phyloP scores from a whole-genome alignment of 1,139 yeast genomes.

The Suhomyces taliae region DNA sequence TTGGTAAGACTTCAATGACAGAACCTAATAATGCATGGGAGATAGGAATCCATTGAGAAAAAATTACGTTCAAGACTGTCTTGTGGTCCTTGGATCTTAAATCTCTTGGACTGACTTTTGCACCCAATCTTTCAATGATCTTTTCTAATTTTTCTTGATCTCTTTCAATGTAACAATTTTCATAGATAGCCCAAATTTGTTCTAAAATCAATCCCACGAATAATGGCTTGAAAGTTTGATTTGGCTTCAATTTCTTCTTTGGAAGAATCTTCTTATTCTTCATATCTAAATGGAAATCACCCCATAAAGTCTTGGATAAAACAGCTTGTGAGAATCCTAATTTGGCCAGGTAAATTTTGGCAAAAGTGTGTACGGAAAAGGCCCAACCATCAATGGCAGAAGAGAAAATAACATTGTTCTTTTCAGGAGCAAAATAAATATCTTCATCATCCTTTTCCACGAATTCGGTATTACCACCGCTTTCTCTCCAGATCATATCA shows the following conservation, averaged over 20 bases:
- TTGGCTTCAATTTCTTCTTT: constrained; percentile 53
- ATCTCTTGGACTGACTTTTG: constrained; percentile 74
- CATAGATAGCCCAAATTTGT: constrained; percentile 90
- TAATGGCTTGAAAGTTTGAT: constrained; percentile 64
- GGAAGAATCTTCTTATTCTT: constrained; percentile 80
- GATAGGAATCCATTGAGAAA: constrained; percentile 94
- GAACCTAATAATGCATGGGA: constrained; percentile 82
- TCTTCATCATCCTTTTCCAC: constrained; percentile 81
- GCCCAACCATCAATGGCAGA: constrained; percentile 99
- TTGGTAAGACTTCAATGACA: constrained; percentile 82
- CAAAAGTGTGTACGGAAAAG: constrained; percentile 83
- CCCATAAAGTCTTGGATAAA: constrained; percentile 91
- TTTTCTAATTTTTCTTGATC: constrained; percentile 73
- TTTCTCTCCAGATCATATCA: constrained; percentile 80
- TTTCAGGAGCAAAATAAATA: constrained; percentile 84
- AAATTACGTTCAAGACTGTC: constrained; percentile 60
- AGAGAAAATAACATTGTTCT: constrained; percentile 89
- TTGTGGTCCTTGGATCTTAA: constrained; percentile 76
- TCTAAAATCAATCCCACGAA: constrained; percentile 88
- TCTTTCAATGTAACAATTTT: constrained; percentile 62
- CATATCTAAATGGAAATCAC: constrained; percentile 86
- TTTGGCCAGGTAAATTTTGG: constrained; percentile 81
- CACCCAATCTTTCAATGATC: constrained; percentile 67
- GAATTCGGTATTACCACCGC: constrained; percentile 55
- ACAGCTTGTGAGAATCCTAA: constrained; percentile 81